A percentile compares a stretch with the other conserved stretches of the same genome.
Evolutionary conservation across 2,329 filamentous ascomycete species (phyloP).

Genomic region (Proliferodiscus dingleyae): DNA sequence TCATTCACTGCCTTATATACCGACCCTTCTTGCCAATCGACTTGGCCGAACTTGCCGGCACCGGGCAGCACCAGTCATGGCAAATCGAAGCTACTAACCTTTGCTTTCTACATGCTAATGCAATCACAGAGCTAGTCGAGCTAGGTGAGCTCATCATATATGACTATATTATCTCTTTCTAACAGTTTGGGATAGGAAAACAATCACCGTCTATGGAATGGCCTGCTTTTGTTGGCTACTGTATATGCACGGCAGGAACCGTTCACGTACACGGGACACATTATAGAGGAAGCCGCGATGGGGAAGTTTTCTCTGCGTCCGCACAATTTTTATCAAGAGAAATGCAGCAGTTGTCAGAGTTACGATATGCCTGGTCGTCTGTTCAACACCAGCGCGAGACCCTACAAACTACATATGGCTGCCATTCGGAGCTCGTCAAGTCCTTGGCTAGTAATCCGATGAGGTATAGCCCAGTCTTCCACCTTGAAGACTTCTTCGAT

Average conservation of each 20-base stretch:
- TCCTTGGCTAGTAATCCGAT: conserved; percentile 62
- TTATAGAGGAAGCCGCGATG: conserved; percentile 48
- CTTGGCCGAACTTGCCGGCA: conserved; percentile 71
- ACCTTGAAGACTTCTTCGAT: conserved; percentile 84
- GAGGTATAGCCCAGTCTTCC: conserved; percentile 73
- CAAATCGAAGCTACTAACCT: conserved; percentile 87
- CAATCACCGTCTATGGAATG: conserved; percentile 73
- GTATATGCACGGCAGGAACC: conserved; percentile 79
- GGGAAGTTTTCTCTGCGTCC: conserved; percentile 52
- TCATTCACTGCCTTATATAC: conserved; percentile 83
- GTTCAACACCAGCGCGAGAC: conserved; percentile 77
- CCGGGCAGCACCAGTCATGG: conserved; percentile 84
- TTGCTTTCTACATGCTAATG: conserved; percentile 82
- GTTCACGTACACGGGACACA: conserved; percentile 84
- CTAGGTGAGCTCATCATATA: conserved; percentile 45
- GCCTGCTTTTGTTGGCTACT: conserved; percentile 83
- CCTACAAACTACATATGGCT: conserved; percentile 69
- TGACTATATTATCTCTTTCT: background rate
- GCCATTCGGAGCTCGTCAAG: conserved; percentile 77
- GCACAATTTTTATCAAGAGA: conserved; percentile 70
- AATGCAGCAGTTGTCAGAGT: conserved; percentile 73
- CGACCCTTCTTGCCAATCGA: conserved; percentile 83
- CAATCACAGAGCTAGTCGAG: conserved; percentile 77
- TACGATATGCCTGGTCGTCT: conserved; percentile 71
- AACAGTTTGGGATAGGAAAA: conserved; percentile 35